Evolutionary conservation across 2,329 filamentous ascomycete species (phyloP), one percentile per base, ranked within the genome.

Genomic region (Phialophora tarda): DNA sequence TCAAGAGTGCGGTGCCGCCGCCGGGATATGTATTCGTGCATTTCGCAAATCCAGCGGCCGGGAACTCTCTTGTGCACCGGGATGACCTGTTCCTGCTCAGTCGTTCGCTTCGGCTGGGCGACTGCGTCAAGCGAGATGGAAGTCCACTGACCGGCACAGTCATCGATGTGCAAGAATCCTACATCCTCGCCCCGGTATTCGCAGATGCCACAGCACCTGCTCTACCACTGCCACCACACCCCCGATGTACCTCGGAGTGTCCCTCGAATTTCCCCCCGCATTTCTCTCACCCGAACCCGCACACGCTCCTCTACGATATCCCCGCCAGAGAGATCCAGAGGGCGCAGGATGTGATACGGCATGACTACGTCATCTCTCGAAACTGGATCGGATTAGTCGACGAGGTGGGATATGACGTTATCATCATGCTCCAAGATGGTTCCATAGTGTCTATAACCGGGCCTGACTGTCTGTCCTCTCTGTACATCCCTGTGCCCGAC

Each of bases 321-420:
- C 78, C 81, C 3, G 75, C 79, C 3, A 75, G 78, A 59, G 83
- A 85, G 65, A 74, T 86, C 6, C 74, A 76, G 63, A 77, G 78
- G 62, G 78, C 80, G 12, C 78, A 82, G 66, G 76, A 83, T 56
- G 82, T 81, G 67, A 73, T 77, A 5, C 81, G 83, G 66, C 84
- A 83, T 4, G 83, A 85, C 60, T 77, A 84, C 34, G 78, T 88
- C 24, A 77, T 87, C 12, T 85, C 83, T 72, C 77, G 82, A 21
- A 80, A 84, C 69, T 88, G 85, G 83, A 73, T 88, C 3, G 86
- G 86, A 1, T 75, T 81, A 11, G 80, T 88, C 4, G 79, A 82
- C 59, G 78, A 81, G 2, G 77, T 84, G 53, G 77, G 80, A 32
- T 80, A 83, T 56, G 81, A 84, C 59, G 78, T 87, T 14, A 78